phyloP scores from a whole-genome alignment of 495 filamentous ascomycete genomes.

The Stereocaulon alpinum region DNA sequence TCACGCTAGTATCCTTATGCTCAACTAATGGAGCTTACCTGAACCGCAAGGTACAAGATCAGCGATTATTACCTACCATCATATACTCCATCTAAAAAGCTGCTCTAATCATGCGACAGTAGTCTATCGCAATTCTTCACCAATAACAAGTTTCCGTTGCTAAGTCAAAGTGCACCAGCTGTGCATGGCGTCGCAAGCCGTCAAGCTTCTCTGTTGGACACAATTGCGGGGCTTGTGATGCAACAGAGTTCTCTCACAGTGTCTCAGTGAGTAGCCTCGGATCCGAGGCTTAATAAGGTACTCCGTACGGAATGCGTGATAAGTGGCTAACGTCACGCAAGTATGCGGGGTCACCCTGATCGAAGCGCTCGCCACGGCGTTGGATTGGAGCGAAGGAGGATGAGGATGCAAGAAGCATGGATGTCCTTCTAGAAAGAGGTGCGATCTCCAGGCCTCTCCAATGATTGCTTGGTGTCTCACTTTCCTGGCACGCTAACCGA shows the following conservation, averaged over 20 bases:
- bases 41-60: background rate
- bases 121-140: too few species aligned
- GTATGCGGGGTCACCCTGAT: background rate
- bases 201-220: background rate
- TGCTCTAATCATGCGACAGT: too few species aligned
- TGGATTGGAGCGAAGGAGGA: background rate
- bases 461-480: background rate
- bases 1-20: background rate
- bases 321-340: background rate
- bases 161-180: background rate
- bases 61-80: background rate
- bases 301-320: too few species aligned
- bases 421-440: slow-evolving; percentile 1
- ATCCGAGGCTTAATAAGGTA: background rate
- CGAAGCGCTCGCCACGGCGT: background rate
- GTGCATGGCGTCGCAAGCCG: background rate
- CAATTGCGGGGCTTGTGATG: background rate
- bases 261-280: background rate
- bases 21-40: background rate
- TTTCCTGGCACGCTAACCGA: background rate
- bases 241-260: background rate
- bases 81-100: too few species aligned
- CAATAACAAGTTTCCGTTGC: too few species aligned
- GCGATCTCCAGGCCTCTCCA: too few species aligned
- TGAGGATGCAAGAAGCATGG: background rate